A percentile compares a stretch with the other conserved stretches of the same genome.
phyloP scores from a whole-genome alignment of 306 rosid genomes.

The Echinosophora koreensis region DNA sequence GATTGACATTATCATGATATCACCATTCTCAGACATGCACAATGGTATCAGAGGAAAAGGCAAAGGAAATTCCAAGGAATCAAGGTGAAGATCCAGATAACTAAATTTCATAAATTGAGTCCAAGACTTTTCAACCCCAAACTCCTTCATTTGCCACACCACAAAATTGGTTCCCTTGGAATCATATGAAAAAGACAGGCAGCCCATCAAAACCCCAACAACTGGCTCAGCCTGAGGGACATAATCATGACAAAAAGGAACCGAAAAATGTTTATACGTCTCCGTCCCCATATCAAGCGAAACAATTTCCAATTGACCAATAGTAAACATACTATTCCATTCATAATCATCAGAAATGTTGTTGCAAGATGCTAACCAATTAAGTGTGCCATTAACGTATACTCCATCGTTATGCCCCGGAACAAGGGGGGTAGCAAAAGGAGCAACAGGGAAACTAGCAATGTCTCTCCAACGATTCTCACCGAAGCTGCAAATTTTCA shows the following conservation, averaged over 20 bases:
- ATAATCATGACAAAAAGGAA: not conserved
- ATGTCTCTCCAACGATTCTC: not conserved
- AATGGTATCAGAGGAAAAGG: not conserved
- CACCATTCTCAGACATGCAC: conserved; percentile 1
- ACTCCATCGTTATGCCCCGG: not conserved
- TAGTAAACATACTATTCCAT: not conserved
- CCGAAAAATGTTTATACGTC: not conserved
- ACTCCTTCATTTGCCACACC: not conserved
- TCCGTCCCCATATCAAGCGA: not conserved
- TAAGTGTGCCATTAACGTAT: not conserved
- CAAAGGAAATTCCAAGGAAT: no score
- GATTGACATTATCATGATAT: not conserved
- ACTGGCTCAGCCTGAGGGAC: not conserved
- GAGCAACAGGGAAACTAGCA: not conserved
- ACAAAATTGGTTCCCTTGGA: not conserved
- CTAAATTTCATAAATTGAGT: not conserved
- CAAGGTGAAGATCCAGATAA: not conserved
- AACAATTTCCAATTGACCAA: not conserved
- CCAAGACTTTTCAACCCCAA: not conserved
- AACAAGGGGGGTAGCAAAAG: no score
- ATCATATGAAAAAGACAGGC: not conserved
- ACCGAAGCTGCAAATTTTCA: not conserved
- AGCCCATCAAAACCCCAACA: not conserved
- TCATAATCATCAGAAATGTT: not conserved
- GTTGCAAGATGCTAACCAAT: not conserved